A percentile compares a stretch with the other conserved stretches of the same genome.
Conservation (phyloP, 768 basidiomycete species). For the Porpolomopsis calyptriformis region DNA sequence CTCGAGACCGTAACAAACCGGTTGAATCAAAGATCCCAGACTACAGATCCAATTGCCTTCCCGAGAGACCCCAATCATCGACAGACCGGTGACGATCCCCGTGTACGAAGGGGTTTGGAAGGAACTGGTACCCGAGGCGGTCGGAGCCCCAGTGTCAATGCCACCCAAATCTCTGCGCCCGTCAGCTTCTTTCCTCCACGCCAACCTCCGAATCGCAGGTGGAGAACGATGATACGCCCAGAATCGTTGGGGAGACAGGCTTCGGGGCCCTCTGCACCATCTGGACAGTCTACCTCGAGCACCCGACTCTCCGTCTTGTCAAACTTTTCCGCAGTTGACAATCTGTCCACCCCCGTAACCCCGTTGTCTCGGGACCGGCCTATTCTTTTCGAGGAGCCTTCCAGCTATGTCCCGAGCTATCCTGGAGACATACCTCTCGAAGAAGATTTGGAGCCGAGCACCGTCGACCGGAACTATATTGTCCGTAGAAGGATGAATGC, state of each 20-base stretch:
- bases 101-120: constrained; percentile 6
- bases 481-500: constrained; percentile 26
- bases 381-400: constrained; percentile 32
- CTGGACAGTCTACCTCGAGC: constrained; percentile 13
- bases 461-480: constrained; percentile 23
- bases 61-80: constrained; percentile 1
- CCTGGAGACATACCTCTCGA: not conserved
- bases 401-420: constrained; percentile 20
- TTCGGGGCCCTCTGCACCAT: constrained; percentile 17
- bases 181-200: not conserved
- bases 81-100: constrained; percentile 2
- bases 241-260: constrained; percentile 12
- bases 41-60: not conserved
- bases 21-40: constrained; percentile 1
- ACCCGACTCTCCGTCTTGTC: constrained; percentile 30
- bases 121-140: not conserved
- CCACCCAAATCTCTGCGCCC: not conserved
- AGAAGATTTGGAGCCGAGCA: constrained; percentile 7
- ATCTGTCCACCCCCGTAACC: constrained; percentile 27
- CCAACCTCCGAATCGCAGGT: constrained; percentile 6
- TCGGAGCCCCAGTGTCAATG: not conserved
- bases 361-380: constrained; percentile 20
- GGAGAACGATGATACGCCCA: constrained; percentile 6
- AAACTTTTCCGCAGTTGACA: constrained; percentile 28
- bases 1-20: constrained; percentile 3